Evolutionary conservation across 2,329 filamentous ascomycete genomes (phyloP).

Genomic region (Fusarium buxicola): DNA sequence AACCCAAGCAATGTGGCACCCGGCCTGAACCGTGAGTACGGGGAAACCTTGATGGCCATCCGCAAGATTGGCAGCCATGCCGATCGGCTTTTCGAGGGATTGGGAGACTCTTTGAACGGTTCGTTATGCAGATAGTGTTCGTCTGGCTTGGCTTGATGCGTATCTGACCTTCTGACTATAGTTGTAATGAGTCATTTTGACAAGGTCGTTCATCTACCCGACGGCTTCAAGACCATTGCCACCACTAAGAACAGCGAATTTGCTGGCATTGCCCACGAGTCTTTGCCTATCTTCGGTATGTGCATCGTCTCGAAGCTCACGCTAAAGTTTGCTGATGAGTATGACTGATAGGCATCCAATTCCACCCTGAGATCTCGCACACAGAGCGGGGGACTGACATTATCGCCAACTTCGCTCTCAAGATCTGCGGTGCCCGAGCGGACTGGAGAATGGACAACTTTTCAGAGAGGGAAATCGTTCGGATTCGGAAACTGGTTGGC

Average conservation of each 20-base stretch:
- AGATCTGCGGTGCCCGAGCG: slow-evolving; percentile 80
- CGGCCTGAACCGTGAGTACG: slow-evolving; percentile 33
- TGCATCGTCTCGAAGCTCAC: neutral
- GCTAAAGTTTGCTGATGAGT: slow-evolving; percentile 11
- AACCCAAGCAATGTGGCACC: slow-evolving; percentile 36
- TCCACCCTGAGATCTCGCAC: slow-evolving; percentile 83
- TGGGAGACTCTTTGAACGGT: slow-evolving; percentile 74
- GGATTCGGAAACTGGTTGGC: slow-evolving; percentile 86
- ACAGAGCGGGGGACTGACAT: slow-evolving; percentile 78
- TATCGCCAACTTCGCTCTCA: slow-evolving; percentile 84
- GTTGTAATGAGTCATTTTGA: slow-evolving; percentile 92
- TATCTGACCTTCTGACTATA: slow-evolving; percentile 13
- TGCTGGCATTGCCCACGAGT: slow-evolving; percentile 80
- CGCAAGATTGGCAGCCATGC: slow-evolving; percentile 70
- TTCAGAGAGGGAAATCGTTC: slow-evolving; percentile 79
- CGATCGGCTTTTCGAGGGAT: slow-evolving; percentile 81
- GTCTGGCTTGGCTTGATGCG: neutral
- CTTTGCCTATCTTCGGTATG: slow-evolving; percentile 75
- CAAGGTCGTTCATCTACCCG: slow-evolving; percentile 81
- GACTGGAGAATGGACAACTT: slow-evolving; percentile 92
- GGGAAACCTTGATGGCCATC: slow-evolving; percentile 57
- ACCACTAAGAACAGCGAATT: slow-evolving; percentile 81
- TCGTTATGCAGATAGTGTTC: slow-evolving; percentile 11
- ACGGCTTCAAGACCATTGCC: slow-evolving; percentile 79
- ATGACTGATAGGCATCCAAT: slow-evolving; percentile 72